Base-by-base conservation (phyloP, 495 filamentous ascomycete species). In the Entonaema liquescens region DNA sequence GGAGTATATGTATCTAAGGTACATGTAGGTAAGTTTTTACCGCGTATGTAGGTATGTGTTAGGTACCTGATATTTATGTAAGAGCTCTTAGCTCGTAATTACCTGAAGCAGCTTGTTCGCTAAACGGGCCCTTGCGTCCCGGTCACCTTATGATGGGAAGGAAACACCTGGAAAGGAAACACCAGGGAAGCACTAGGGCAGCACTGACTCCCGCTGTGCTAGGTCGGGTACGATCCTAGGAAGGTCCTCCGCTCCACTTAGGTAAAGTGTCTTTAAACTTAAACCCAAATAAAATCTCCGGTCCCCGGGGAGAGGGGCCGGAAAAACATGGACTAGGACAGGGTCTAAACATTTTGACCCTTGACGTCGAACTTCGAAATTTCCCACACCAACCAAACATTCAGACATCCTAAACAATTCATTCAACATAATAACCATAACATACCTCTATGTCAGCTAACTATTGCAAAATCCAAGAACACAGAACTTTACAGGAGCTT, bases 321-420 rank as follows among this genome's bases (percentile, higher is more conserved):
- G 50, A 40, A 47, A 47, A 47, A 47, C 42, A 8, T 53, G 25
- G 50, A 15, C 25, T 53, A 29, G 29, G 36, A 28, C 23, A 59
- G 36, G 56, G 56, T 59, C 36, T 5, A 40, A 59, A 40, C 1
- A 42, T 26, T 31, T 23, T 19, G 25, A 47, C 69, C 69, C 69
- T 68, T 72, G 69, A 67, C 47, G 28, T 54, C 36, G 31, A 36
- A 55, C n/a, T 40, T 67, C n/a, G 6, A 56, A 52, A 59, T 67
- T 63, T 72, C 23, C 69, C 69, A 72, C 69, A 72, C 69, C 69
- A 71, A 29, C 35, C 17, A 31, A n/a, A 52, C n/a, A 3, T 11
- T 35, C 26, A 17, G n/a, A n/a, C 21, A 7, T 5, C 5, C 19
- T 25, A 17, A 17, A 13, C 19, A 17, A 11, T 23, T 23, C 38